A percentile compares a stretch with the other conserved stretches of the same genome.
Conservation (phyloP, 2,329 filamentous ascomycete genomes). For the Talaromyces sp. region DNA sequence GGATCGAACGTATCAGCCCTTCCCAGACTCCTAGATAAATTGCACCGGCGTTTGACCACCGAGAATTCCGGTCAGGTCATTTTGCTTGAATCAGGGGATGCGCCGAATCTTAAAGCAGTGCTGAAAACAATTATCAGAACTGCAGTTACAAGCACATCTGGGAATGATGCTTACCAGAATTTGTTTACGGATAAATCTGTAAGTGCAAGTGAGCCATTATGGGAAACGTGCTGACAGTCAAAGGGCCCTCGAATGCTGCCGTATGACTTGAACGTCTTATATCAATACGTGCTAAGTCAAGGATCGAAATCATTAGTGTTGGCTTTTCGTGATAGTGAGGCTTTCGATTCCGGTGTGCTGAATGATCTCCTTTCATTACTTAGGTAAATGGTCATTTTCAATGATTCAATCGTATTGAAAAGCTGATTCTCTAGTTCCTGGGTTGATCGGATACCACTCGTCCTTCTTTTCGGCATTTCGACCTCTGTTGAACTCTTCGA, state of each 20-base stretch:
- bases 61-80: conserved; percentile 37
- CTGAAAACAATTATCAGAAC: conserved; percentile 47
- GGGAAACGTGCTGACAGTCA: not conserved
- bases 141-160: conserved; percentile 38
- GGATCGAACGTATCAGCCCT: conserved; percentile 45
- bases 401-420: too few species aligned
- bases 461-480: conserved; percentile 59
- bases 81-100: conserved; percentile 43
- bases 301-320: conserved; percentile 40
- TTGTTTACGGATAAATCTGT: conserved; percentile 41
- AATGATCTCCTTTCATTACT: conserved; percentile 46
- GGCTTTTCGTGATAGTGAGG: conserved; percentile 47
- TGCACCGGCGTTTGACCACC: conserved; percentile 34
- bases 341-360: conserved; percentile 45
- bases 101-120: conserved; percentile 45
- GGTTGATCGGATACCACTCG: conserved; percentile 60
- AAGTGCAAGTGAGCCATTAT: not conserved
- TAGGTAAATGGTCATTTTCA: conserved; percentile 37
- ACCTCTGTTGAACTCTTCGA: conserved; percentile 62
- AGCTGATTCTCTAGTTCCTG: conserved; percentile 47
- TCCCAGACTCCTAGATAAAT: conserved; percentile 35
- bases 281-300: conserved; percentile 41
- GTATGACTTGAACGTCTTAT: conserved; percentile 47
- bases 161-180: conserved; percentile 38
- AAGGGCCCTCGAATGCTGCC: conserved; percentile 42